Conservation (phyloP, 2,329 filamentous ascomycete species). For the Xylaria sp. region DNA sequence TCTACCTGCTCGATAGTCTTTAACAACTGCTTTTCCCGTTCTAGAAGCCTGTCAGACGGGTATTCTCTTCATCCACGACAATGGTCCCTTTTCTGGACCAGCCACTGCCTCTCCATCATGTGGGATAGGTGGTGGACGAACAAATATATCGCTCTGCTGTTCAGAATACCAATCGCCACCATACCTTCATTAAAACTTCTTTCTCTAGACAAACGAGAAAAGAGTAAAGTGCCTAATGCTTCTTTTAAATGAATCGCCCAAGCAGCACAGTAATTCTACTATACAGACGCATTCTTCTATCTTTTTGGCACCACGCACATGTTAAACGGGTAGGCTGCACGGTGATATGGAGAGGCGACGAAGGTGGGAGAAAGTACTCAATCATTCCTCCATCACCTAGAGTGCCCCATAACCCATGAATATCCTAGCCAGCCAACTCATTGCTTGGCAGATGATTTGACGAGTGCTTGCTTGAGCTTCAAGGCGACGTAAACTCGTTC, state of each 20-base stretch:
- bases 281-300: constrained; percentile 38
- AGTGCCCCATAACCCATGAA: constrained; percentile 54
- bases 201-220: constrained; percentile 39
- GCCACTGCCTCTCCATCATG: constrained; percentile 15
- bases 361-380: constrained; percentile 30
- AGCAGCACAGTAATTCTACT: constrained; percentile 26
- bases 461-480: constrained; percentile 47
- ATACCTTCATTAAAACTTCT: constrained; percentile 21
- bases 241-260: constrained; percentile 33
- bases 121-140: constrained; percentile 9
- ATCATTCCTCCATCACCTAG: constrained; percentile 20
- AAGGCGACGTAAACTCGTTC: constrained; percentile 65
- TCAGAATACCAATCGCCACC: constrained; percentile 21
- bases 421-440: constrained; percentile 50
- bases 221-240: constrained; percentile 22
- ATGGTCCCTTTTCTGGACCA: constrained; percentile 16
- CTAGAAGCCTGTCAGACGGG: constrained; percentile 12
- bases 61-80: constrained; percentile 18
- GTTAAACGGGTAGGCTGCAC: constrained; percentile 39
- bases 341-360: constrained; percentile 34
- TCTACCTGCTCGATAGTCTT: constrained; percentile 20
- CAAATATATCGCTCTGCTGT: constrained; percentile 20
- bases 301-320: constrained; percentile 44
- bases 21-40: constrained; percentile 10
- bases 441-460: constrained; percentile 37